phyloP scores from a whole-genome alignment of 1,139 yeast species.

The Pneumocystis sp. region DNA sequence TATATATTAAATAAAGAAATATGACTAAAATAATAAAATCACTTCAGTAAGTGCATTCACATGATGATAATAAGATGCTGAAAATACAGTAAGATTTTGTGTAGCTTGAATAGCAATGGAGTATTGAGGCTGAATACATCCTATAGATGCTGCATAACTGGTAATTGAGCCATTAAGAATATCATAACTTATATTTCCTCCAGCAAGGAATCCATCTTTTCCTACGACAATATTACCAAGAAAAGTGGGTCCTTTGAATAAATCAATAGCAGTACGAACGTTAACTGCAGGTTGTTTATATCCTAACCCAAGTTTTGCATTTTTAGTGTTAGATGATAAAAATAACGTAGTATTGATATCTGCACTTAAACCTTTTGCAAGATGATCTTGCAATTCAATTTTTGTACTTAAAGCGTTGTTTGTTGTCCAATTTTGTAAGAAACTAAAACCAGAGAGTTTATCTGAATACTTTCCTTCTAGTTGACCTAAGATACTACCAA shows the following conservation, averaged over 20 bases:
- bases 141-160: conserved; percentile 87
- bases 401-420: conserved; percentile 85
- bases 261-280: conserved; percentile 89
- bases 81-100: conserved; percentile 75
- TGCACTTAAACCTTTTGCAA: conserved; percentile 90
- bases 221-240: conserved; percentile 91
- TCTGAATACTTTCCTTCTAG: conserved; percentile 88
- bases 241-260: conserved; percentile 89
- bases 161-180: conserved; percentile 82
- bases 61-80: conserved; percentile 96
- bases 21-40: conserved; percentile 31
- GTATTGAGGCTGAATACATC: conserved; percentile 81
- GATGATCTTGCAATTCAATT: conserved; percentile 79
- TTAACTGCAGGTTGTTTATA: conserved; percentile 87
- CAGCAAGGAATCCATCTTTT: conserved; percentile 92
- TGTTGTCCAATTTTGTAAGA: conserved; percentile 97
- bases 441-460: conserved; percentile 81
- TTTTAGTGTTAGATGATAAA: conserved; percentile 58
- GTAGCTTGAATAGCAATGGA: conserved; percentile 79
- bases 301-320: conserved; percentile 83
- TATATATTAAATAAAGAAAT: neutral
- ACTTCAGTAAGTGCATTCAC: conserved; percentile 85
- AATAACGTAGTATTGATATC: conserved; percentile 78
- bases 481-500: conserved; percentile 72
- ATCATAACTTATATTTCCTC: conserved; percentile 96